A percentile compares a stretch with the other conserved stretches of the same genome.
phyloP scores from a whole-genome alignment of 345 rosid genomes.

The Anastatica hierochuntica region DNA sequence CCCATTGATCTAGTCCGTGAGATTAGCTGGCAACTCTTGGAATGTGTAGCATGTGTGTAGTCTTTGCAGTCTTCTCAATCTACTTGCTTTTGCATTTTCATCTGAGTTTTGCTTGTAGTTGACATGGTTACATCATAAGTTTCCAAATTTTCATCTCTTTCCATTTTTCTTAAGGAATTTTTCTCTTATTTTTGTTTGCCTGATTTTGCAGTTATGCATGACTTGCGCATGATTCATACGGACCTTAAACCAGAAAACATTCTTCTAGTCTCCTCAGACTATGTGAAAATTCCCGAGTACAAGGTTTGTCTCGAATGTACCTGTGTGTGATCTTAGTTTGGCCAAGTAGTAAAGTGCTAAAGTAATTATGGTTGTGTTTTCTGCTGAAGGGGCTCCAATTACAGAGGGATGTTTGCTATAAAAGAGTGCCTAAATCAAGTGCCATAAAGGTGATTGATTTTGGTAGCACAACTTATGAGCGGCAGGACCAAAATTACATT shows the following conservation, averaged over 20 bases:
- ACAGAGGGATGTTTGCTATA: slow-evolving; percentile 43
- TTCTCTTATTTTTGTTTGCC: not conserved
- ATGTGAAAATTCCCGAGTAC: slow-evolving; percentile 67
- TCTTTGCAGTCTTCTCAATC: slow-evolving; percentile 43
- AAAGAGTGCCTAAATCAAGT: slow-evolving; percentile 78
- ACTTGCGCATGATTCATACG: slow-evolving; percentile 66
- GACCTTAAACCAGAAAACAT: slow-evolving; percentile 88
- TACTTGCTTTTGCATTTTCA: slow-evolving; percentile 12
- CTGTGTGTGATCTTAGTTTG: not conserved
- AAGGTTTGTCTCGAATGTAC: slow-evolving; percentile 35
- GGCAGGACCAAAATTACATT: slow-evolving; percentile 67
- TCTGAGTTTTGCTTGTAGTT: slow-evolving; percentile 16
- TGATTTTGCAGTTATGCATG: slow-evolving; percentile 78
- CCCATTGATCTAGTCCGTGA: slow-evolving; percentile 97
- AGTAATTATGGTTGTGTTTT: not conserved
- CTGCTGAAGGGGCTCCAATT: slow-evolving; percentile 40
- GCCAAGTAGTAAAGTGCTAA: not conserved
- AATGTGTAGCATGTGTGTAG: slow-evolving; percentile 99
- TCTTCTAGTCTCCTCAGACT: slow-evolving; percentile 64
- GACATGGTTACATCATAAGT: slow-evolving; percentile 1
- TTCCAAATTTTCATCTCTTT: not conserved
- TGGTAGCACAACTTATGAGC: slow-evolving; percentile 81
- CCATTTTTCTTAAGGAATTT: not conserved
- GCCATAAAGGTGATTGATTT: slow-evolving; percentile 84
- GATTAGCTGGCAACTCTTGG: slow-evolving; percentile 99